A percentile compares a stretch with the other conserved stretches of the same genome.
phyloP scores from a whole-genome alignment of 306 rosid genomes.

The Rubus idaeus region DNA sequence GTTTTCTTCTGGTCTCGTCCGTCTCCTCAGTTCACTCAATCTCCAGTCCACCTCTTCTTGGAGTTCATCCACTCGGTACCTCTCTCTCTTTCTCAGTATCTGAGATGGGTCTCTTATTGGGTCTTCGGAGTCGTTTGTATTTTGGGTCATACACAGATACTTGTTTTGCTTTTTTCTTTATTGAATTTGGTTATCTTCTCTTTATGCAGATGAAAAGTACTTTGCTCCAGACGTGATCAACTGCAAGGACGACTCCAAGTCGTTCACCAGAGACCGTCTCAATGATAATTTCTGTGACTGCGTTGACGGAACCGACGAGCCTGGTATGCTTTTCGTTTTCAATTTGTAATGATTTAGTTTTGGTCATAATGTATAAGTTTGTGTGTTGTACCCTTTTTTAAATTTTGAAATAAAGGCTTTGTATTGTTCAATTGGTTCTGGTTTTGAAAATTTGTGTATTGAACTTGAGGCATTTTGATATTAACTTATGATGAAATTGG shows the following conservation, averaged over 20 bases:
- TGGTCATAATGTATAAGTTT: neutral
- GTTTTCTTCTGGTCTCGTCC: slow-evolving; percentile 37
- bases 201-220: slow-evolving; percentile 70
- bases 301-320: slow-evolving; percentile 88
- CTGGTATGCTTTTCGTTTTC: slow-evolving; percentile 43
- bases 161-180: slow-evolving; percentile 11
- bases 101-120: slow-evolving; percentile 23
- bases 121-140: neutral
- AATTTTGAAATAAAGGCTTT: neutral
- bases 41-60: slow-evolving; percentile 44
- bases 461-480: neutral
- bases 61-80: slow-evolving; percentile 81
- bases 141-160: slow-evolving; percentile 22
- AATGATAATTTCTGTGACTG: slow-evolving; percentile 87
- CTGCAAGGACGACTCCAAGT: slow-evolving; percentile 76
- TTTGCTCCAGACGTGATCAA: slow-evolving; percentile 53
- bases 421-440: neutral
- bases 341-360: neutral
- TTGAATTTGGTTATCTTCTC: slow-evolving; percentile 20
- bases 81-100: neutral
- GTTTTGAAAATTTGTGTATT: neutral
- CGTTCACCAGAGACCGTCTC: slow-evolving; percentile 69
- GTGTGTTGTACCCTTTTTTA: neutral
- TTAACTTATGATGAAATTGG: neutral
- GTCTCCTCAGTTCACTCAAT: slow-evolving; percentile 25